Conservation (phyloP, 2,329 filamentous ascomycete genomes). For the Colletotrichum melonis region DNA sequence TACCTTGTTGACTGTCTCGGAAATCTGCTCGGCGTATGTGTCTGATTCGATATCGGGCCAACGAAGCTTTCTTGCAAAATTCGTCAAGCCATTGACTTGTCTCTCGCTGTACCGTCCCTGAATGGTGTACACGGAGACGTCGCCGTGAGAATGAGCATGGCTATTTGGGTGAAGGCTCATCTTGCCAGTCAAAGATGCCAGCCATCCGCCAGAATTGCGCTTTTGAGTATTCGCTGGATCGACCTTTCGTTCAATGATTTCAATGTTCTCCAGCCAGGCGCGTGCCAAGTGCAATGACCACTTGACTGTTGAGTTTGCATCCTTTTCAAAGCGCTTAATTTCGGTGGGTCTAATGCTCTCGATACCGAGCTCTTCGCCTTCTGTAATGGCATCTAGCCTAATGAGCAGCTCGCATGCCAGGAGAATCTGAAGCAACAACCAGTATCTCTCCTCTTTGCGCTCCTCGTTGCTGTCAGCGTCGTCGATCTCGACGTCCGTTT, state of each 20-base stretch:
- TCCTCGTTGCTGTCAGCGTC: conserved; percentile 61
- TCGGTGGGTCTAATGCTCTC: conserved; percentile 65
- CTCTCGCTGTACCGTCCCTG: conserved; percentile 66
- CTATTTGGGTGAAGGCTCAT: conserved; percentile 56
- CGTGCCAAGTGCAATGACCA: conserved; percentile 75
- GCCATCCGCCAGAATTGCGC: conserved; percentile 58
- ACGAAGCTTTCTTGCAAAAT: conserved; percentile 71
- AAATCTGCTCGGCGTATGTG: conserved; percentile 59
- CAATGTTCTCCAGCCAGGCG: conserved; percentile 76
- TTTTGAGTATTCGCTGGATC: conserved; percentile 38
- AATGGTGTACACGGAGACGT: conserved; percentile 59
- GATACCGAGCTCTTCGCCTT: conserved; percentile 66
- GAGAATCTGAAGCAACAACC: conserved; percentile 74
- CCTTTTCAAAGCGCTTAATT: conserved; percentile 70
- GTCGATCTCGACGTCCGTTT: conserved; percentile 63
- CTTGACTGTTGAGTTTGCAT: conserved; percentile 70
- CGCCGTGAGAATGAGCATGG: conserved; percentile 38
- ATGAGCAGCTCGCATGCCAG: conserved; percentile 74
- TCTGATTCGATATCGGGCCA: conserved; percentile 73
- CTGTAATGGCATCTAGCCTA: conserved; percentile 71
- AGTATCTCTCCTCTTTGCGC: conserved; percentile 72
- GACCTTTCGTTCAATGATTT: conserved; percentile 55
- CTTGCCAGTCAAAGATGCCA: conserved; percentile 67
- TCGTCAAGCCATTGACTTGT: conserved; percentile 70
- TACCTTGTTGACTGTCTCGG: conserved; percentile 58